These are phyloP conservation scores for Xylaria sp. DNA, from an alignment of 2,329 filamentous ascomycete species.

Conservation along the genomic window DNA sequence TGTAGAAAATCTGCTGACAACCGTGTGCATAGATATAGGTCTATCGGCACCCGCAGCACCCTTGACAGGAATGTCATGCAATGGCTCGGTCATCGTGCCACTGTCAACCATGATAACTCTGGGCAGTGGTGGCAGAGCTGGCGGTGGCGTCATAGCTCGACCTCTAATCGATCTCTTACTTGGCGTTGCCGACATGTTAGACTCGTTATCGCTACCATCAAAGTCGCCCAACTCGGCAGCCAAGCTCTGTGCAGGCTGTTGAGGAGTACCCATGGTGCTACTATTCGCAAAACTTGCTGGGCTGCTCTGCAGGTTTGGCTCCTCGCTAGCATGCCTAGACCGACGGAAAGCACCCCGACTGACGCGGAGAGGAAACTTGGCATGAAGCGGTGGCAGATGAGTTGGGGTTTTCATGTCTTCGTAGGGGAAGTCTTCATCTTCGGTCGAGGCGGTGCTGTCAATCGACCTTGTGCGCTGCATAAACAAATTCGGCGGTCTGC, in stretches of 20 bases:
- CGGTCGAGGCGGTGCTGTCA: conserved; percentile 89
- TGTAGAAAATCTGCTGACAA: conserved; percentile 59
- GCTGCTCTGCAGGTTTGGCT: conserved; percentile 67
- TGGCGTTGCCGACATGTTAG: conserved; percentile 66
- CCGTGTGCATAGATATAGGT: conserved; percentile 57
- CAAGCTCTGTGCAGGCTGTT: conserved; percentile 75
- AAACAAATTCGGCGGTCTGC: conserved; percentile 40
- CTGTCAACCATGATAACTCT: conserved; percentile 69
- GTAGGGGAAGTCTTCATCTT: conserved; percentile 72
- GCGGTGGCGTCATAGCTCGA: conserved; percentile 57
- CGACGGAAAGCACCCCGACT: conserved; percentile 72
- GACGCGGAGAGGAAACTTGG: conserved; percentile 77
- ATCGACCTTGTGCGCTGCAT: conserved; percentile 68
- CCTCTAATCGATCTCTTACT: conserved; percentile 61
- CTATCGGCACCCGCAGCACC: conserved; percentile 50
- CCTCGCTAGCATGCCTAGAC: conserved; percentile 70
- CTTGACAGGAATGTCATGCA: conserved; percentile 47
- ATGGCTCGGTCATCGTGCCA: conserved; percentile 70
- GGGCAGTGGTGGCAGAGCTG: conserved; percentile 62
- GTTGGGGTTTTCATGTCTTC: conserved; percentile 71
- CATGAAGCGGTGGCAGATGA: conserved; percentile 68
- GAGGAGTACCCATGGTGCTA: conserved; percentile 61
- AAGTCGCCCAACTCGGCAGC: conserved; percentile 91
- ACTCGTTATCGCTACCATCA: conserved; percentile 78
- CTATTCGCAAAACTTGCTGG: conserved; percentile 66